phyloP scores from a whole-genome alignment of 345 rosid genomes.

The Aquilaria sinensis region DNA sequence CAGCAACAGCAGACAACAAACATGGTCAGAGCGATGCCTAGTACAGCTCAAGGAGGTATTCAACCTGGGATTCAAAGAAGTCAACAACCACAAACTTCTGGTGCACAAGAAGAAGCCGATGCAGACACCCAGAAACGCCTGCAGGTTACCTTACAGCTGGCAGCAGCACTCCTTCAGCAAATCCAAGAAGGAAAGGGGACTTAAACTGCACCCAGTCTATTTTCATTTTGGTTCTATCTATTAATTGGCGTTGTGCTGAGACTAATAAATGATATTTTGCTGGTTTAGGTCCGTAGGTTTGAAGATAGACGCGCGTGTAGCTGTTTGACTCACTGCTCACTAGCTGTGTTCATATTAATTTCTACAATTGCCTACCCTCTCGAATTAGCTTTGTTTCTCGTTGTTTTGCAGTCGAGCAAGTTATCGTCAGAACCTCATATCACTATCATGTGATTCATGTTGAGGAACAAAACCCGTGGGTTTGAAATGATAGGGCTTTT shows the following conservation, averaged over 20 bases:
- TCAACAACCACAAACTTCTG: slow-evolving; percentile 33
- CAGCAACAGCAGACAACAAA: slow-evolving; percentile 41
- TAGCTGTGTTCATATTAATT: no score
- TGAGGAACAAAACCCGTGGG: no score
- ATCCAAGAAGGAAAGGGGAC: slow-evolving; percentile 79
- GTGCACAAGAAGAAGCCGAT: slow-evolving; percentile 50
- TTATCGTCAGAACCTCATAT: no score
- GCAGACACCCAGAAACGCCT: slow-evolving; percentile 82
- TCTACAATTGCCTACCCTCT: no score
- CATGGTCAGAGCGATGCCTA: slow-evolving; percentile 13
- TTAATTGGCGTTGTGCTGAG: background rate
- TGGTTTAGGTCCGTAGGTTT: background rate
- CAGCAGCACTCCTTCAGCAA: slow-evolving; percentile 95
- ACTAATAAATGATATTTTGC: background rate
- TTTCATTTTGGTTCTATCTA: background rate
- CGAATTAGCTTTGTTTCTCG: no score
- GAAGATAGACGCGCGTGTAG: no score
- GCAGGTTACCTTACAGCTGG: slow-evolving; percentile 88
- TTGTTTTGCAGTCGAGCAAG: no score
- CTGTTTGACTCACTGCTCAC: no score
- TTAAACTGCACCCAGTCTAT: slow-evolving; percentile 13
- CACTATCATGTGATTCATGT: no score
- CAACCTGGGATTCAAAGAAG: slow-evolving; percentile 25
- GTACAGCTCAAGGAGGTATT: slow-evolving; percentile 19
- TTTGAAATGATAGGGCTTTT: no score